Evolutionary conservation across 768 basidiomycete genomes (phyloP).

Genomic region (Saitozyma podzolica): DNA sequence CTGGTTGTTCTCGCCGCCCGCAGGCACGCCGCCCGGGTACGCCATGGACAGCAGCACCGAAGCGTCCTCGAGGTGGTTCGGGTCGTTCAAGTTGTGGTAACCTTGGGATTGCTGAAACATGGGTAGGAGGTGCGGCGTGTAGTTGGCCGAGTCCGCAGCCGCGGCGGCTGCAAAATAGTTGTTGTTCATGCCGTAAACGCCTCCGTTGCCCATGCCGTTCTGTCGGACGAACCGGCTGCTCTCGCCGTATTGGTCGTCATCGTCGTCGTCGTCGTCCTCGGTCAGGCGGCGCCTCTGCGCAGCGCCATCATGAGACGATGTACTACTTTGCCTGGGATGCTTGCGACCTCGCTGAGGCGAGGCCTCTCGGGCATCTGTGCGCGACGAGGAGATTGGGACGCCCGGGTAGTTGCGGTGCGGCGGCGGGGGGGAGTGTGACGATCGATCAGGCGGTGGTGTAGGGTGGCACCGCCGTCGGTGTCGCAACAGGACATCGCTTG

Average conservation of each 20-base stretch:
- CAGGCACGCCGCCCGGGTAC: conserved; percentile 34
- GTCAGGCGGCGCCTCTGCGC: conserved; percentile 8
- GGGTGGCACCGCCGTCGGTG: conserved; percentile 53
- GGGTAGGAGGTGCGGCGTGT: conserved; percentile 43
- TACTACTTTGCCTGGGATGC: conserved; percentile 17
- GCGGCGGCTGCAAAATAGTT: conserved; percentile 17
- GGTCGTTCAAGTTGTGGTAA: conserved; percentile 24
- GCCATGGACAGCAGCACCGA: conserved; percentile 50
- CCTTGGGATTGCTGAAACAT: conserved; percentile 33
- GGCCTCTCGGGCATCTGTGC: conserved; percentile 33
- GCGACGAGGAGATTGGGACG: conserved; percentile 43
- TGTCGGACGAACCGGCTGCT: conserved; percentile 18
- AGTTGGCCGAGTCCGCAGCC: conserved; percentile 23
- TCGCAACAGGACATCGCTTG: conserved; percentile 53
- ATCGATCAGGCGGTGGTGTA: conserved; percentile 36
- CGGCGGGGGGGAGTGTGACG: conserved; percentile 33
- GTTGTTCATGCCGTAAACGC: conserved; percentile 24
- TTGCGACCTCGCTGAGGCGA: conserved; percentile 27
- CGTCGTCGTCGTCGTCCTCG: conserved; percentile 20
- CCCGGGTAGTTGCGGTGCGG: conserved; percentile 34
- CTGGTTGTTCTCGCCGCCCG: conserved; percentile 7
- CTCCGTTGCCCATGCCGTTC: conserved; percentile 28
- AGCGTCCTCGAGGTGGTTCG: conserved; percentile 49
- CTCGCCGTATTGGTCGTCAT: conserved; percentile 25
- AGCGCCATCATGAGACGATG: conserved; percentile 10